Base-by-base conservation (phyloP, 257 asterid genomes). In the Nicotiana undulata region DNA sequence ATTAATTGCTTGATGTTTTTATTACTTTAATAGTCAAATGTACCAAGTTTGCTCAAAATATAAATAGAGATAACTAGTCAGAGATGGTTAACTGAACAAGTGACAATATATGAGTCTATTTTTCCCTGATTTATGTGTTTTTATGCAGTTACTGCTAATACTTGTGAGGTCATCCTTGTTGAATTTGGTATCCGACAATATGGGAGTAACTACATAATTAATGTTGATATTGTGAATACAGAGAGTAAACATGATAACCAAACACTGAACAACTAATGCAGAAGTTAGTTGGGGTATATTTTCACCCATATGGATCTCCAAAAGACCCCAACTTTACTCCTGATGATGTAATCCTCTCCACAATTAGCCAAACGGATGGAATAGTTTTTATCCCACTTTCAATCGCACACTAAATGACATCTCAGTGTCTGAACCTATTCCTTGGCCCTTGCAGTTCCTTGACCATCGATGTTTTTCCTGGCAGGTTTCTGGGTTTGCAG, bases 401-500 rank as follows among this genome's bases (percentile, higher is more conserved):
- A 26, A 16, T 13, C 60, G 46, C 60, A 72, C 8, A 46, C 77
- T 72, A 52, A 72, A 72, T 1, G 15, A 26, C 59, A 15, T 68
- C 15, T 53, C 60, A 74, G 44, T 51, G 63, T 74, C 63, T 74
- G 79, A 26, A 8, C 26, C 26, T 74, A 49, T 53, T 74, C 63
- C 63, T 26, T 40, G 49, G 49, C 12, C 49, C 0, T 40, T 74
- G 63, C 60, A 46, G 61, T 70, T 68, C 58, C 59, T 72, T 49
- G 78, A 26, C 61, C 61, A 51, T n/a, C n/a, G 7, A 6, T 28
- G 4, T 66, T 46, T 80, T 64, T 9, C 49, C 24, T 81, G 51
- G 17, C 84, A 92, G 97, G 93, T 92, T 72, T 83, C 86, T 78
- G 95, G 97, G 22, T 92, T 83, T 81, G 90, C 88, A 44, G 88